phyloP scores from a whole-genome alignment of 1,284 basidiomycete species.

The Omphalotus olearius region DNA sequence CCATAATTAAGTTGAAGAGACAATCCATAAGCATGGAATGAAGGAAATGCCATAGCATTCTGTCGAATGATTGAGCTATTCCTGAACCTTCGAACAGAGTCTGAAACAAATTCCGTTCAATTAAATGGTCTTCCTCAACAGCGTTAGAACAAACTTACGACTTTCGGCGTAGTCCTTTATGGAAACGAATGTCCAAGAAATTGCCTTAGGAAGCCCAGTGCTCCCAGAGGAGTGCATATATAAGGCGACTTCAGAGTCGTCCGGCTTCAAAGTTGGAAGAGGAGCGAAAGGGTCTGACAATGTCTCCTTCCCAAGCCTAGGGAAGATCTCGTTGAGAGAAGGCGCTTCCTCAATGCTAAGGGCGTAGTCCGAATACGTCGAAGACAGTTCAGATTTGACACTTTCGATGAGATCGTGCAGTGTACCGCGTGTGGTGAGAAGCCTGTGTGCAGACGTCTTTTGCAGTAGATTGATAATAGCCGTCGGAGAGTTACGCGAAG shows the following conservation, averaged over 20 bases:
- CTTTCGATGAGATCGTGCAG: slow-evolving; percentile 23
- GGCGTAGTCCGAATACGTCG: slow-evolving; percentile 9
- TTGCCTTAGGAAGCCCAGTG: not conserved
- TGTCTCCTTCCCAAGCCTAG: slow-evolving; percentile 24
- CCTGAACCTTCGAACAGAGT: not conserved
- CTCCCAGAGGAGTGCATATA: slow-evolving; percentile 21
- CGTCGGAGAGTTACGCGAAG: slow-evolving; percentile 19
- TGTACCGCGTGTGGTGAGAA: slow-evolving; percentile 26
- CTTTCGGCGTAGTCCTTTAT: not conserved
- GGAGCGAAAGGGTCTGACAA: slow-evolving; percentile 18
- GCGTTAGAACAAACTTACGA: not conserved
- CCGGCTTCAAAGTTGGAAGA: slow-evolving; percentile 3
- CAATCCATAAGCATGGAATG: slow-evolving; percentile 30
- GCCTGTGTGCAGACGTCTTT: slow-evolving; percentile 21
- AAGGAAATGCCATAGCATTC: not conserved
- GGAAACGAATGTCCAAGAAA: slow-evolving; percentile 14
- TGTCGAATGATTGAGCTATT: not conserved
- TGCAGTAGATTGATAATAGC: slow-evolving; percentile 15
- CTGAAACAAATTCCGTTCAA: not conserved
- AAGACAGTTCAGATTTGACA: slow-evolving; percentile 18
- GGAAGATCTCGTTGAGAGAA: slow-evolving; percentile 24
- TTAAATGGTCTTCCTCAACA: not conserved
- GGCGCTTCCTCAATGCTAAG: slow-evolving; percentile 30
- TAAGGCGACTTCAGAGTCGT: slow-evolving; percentile 10
- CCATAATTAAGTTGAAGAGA: slow-evolving; percentile 21